Conservation (phyloP, 345 rosid genomes). For the Salix arbutifolia region DNA sequence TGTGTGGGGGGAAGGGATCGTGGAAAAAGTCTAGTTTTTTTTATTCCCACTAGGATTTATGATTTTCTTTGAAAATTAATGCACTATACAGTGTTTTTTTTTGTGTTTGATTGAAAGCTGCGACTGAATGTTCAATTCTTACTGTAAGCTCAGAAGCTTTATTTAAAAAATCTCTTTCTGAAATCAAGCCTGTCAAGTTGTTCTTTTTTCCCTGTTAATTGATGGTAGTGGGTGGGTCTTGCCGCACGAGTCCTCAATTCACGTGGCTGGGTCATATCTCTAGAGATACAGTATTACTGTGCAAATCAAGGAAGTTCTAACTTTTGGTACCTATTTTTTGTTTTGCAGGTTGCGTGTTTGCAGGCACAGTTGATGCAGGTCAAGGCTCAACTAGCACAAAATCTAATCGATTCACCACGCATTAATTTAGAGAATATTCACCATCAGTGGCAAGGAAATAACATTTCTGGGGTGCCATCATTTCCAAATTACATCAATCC, state of each 20-base stretch:
- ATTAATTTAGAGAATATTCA: conserved; percentile 12
- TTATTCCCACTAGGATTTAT: not conserved
- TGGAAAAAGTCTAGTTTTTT: not conserved
- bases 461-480: conserved; percentile 19
- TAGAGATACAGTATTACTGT: not conserved
- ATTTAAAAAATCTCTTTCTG: not conserved
- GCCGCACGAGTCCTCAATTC: not conserved
- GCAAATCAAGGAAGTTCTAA: not conserved
- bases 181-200: not conserved
- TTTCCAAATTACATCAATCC: conserved; percentile 39
- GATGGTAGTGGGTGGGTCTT: not conserved
- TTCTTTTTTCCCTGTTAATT: not conserved
- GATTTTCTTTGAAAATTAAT: not conserved
- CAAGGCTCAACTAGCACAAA: conserved; percentile 65
- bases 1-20: not conserved
- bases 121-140: not conserved
- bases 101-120: not conserved
- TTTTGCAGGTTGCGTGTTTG: conserved; percentile 60
- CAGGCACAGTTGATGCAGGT: conserved; percentile 89
- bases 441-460: conserved; percentile 36
- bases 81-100: not conserved
- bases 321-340: not conserved
- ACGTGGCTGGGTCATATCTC: not conserved
- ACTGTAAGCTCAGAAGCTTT: not conserved
- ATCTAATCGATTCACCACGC: conserved; percentile 30